Base-by-base conservation (phyloP, 495 filamentous ascomycete genomes). In the Peziza echinospora region DNA sequence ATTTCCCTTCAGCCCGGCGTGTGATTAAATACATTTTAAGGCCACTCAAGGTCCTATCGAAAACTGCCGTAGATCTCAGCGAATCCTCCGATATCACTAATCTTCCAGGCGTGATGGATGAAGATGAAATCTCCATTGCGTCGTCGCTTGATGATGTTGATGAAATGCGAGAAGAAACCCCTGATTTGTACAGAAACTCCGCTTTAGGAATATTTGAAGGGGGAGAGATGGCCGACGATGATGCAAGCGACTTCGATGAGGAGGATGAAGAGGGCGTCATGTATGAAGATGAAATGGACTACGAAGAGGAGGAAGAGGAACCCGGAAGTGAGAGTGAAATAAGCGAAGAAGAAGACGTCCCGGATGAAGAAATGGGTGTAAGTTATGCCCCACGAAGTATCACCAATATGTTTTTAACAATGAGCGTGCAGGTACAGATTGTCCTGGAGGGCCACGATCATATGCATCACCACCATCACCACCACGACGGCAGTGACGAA, bases 21-120 rank as follows among this genome's bases (percentile, higher is more conserved):
- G 84, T 84, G 13, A 82, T 99, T 53, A 99, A 96, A 63, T 86
- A 93, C 60, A 92, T 99, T 45, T 68, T 99, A 22, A 77, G 82
- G 23, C 85, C 92, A 3, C 69, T 99, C 4, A 82, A 84, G 52
- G 74, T 77, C 30, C 70, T 99, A 10, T 91, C 87, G 2, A 76
- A 80, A 51, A 87, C 82, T n/a, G 89, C 84, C 1, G 75, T 84
- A 40, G 65, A 78, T 28, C 67, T 96, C 9, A 93, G 84, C 55
- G 77, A 87, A 49, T 71, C 65, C 0, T 78, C 78, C 1, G 82
- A 84, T 49, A 74, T 86, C 41, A 70, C 72, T 3, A 71, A 73
- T 2, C 67, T 72, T 23, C 66, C 75, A 24, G 76, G 77, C 13
- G 76, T 81, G 48, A 72, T 70, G 5, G 72, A 83, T 25, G 86